Evolutionary conservation across 2,329 filamentous ascomycete genomes (phyloP).

Genomic region (Camillea tinctor): DNA sequence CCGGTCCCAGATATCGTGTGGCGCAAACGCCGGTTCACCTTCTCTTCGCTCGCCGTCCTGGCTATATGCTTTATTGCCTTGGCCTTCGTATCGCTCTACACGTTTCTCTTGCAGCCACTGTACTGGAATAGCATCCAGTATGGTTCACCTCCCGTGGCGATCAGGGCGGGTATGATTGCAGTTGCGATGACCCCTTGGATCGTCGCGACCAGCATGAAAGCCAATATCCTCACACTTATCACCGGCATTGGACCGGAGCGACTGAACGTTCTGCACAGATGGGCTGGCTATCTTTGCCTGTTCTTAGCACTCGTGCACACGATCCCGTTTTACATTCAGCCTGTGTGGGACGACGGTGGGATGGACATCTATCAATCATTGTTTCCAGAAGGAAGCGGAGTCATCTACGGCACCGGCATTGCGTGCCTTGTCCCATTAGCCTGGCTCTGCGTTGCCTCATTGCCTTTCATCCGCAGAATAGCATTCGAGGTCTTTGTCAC

Average conservation of each 20-base stretch:
- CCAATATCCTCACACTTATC: conserved; percentile 78
- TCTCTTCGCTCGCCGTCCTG: conserved; percentile 75
- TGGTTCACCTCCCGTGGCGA: conserved; percentile 84
- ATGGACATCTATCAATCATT: conserved; percentile 68
- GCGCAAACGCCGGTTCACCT: conserved; percentile 68
- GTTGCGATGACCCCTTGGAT: conserved; percentile 94
- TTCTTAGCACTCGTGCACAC: conserved; percentile 81
- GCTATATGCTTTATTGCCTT: conserved; percentile 66
- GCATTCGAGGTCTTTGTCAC: conserved; percentile 85
- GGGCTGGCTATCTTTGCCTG: conserved; percentile 83
- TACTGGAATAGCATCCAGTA: conserved; percentile 86
- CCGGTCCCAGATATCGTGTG: conserved; percentile 74
- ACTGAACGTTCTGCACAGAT: conserved; percentile 89
- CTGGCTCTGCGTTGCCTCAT: conserved; percentile 81
- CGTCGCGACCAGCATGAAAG: conserved; percentile 83
- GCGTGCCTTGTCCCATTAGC: conserved; percentile 77
- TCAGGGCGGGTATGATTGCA: conserved; percentile 87
- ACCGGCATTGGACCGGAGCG: conserved; percentile 92
- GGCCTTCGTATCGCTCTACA: conserved; percentile 74
- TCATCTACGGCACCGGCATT: conserved; percentile 82
- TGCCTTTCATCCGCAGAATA: conserved; percentile 72
- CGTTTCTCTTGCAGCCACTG: conserved; percentile 82
- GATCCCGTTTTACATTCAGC: conserved; percentile 85
- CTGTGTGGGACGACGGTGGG: conserved; percentile 78
- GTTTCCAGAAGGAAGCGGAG: conserved; percentile 62